Base-by-base conservation (phyloP, 225 moss, liverwort and hornwort genomes). In the Polytrichum commune region DNA sequence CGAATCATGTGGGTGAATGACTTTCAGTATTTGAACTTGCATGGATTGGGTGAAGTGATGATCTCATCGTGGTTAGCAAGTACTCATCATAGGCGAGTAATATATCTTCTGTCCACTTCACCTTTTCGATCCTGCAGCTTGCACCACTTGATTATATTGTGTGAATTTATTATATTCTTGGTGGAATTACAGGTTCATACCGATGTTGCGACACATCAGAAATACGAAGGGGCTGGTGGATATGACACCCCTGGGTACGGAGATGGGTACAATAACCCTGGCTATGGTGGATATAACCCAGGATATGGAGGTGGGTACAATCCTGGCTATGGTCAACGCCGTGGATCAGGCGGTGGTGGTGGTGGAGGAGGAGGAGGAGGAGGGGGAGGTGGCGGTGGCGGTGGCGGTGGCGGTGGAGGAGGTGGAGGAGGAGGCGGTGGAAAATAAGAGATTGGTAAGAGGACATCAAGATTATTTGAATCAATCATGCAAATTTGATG, bases 301-400 rank as follows among this genome's bases (percentile, higher is more conserved):
- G 16, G 64, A 26, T 64, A 64, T 64, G 64, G 64, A 7, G 64
- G 64, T 64, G 64, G 64, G 18, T 64, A 64, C 64, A 64, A 64
- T 27, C 64, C 64, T 24, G 27, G 63, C 5, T 64, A 64, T 6
- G 63, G 63, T 25, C 13, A 27, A 23, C 28, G 63, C 5, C 28
- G 28, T 64, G 28, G 5, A 18, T 27, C 24, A 8, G 28, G 63
- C 3, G 5, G 28, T 64, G 63, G 63, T 1, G 63, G 27, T 9
- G 63, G 63, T 0, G 25, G 63, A 0, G 27, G 27, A 0, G 25
- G 25, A 1, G 63, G 63, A 3, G 24, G 28, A 2, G 63, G 28
- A 4, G 26, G 62, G 0, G 62, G 62, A 0, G 27, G 27, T 0
- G 27, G 27, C 0, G 24, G 24, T 0, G 63, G 63, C 0, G 23